Conservation (phyloP, 495 filamentous ascomycete species). For the Thermochaetoides thermophila region DNA sequence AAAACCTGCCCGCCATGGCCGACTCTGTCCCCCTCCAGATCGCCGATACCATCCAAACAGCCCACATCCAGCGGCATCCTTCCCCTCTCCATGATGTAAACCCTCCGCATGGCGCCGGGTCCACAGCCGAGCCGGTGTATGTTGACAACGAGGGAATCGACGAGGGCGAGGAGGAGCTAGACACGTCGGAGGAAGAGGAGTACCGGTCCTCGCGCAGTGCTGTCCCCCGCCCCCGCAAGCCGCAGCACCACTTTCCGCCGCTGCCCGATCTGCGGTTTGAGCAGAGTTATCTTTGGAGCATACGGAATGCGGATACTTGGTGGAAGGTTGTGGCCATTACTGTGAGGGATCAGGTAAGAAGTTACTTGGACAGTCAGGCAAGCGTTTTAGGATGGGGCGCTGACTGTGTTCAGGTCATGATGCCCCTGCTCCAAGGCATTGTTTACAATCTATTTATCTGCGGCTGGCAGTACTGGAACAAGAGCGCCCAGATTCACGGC, state of each 20-base stretch:
- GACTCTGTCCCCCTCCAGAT: conserved; percentile 41
- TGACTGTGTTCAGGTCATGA: conserved; percentile 51
- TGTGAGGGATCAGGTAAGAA: conserved; percentile 64
- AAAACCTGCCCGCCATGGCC: conserved; percentile 13
- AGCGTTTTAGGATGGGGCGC: too few species aligned
- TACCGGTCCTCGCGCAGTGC: conserved; percentile 30
- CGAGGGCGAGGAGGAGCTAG: conserved; percentile 30
- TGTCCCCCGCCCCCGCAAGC: conserved; percentile 33
- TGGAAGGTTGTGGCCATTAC: conserved; percentile 73
- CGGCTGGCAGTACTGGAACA: conserved; percentile 79
- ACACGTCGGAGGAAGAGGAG: too few species aligned
- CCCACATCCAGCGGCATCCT: conserved; percentile 54
- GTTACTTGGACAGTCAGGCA: conserved; percentile 1
- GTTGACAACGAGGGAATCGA: conserved; percentile 20
- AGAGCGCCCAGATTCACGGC: conserved; percentile 52
- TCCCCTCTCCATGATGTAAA: conserved; percentile 63
- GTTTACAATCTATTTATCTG: conserved; percentile 65
- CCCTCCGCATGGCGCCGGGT: too few species aligned
- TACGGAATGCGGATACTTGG: conserved; percentile 61
- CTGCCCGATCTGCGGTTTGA: conserved; percentile 91
- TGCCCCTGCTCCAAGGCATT: conserved; percentile 70
- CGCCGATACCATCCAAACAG: conserved; percentile 64
- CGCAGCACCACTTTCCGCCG: conserved; percentile 48
- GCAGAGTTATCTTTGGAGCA: conserved; percentile 85
- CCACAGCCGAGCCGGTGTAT: conserved; percentile 7